Conservation (phyloP, 1,284 basidiomycete genomes). For the Cryptococcus floricola region DNA sequence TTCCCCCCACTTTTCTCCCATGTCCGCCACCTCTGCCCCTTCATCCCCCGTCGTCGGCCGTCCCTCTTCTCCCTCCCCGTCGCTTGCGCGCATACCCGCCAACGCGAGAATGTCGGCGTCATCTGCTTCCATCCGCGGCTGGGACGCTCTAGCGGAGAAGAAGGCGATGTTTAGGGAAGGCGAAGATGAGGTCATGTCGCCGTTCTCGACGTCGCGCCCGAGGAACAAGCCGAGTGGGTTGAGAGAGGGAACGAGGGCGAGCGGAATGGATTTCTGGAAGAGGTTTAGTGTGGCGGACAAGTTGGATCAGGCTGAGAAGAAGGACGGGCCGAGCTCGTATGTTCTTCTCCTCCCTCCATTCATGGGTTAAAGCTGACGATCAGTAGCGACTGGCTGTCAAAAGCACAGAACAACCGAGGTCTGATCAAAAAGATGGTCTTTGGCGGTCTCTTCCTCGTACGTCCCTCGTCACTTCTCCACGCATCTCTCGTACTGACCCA, state of each 20-base stretch:
- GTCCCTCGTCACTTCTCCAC: conserved; percentile 1
- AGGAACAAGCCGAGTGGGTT: conserved; percentile 7
- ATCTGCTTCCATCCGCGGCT: conserved; percentile 30
- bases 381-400: conserved; percentile 26
- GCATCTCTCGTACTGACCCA: not conserved
- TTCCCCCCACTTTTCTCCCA: conserved; percentile 19
- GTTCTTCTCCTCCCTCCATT: conserved; percentile 6
- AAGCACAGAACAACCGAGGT: conserved; percentile 18
- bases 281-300: conserved; percentile 33
- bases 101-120: not conserved
- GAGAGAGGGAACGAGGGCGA: conserved; percentile 8
- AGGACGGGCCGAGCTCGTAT: conserved; percentile 10
- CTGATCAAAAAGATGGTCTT: conserved; percentile 20
- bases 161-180: conserved; percentile 41
- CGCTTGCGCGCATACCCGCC: conserved; percentile 14
- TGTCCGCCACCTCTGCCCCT: conserved; percentile 10
- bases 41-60: conserved; percentile 13
- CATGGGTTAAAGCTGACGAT: not conserved
- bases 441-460: conserved; percentile 13
- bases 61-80: conserved; percentile 21
- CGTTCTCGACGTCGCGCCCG: conserved; percentile 21
- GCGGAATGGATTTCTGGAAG: conserved; percentile 43
- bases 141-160: conserved; percentile 39
- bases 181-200: conserved; percentile 36
- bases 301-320: conserved; percentile 17